Percentiles rank a stretch among this genome's conserved stretches.
Conservation (phyloP, 305 asterid genomes). For the Fraxinus albicans region DNA sequence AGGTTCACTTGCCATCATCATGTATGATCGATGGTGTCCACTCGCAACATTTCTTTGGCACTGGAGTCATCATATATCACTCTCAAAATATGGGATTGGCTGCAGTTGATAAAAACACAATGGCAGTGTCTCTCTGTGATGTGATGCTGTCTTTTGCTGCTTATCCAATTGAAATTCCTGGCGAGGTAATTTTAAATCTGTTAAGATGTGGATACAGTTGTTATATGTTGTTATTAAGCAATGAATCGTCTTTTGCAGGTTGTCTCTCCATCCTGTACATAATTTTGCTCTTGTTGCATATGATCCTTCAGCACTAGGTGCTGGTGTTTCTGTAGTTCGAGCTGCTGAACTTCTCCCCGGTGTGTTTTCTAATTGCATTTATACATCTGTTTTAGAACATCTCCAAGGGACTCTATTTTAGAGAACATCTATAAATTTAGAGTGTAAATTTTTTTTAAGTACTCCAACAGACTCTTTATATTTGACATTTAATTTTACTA, state of each 20-base stretch:
- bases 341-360: constrained; percentile 99
- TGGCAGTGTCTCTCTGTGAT: constrained; percentile 91
- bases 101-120: constrained; percentile 96
- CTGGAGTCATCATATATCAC: constrained; percentile 89
- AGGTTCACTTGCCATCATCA: constrained; percentile 97
- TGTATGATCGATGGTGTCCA: constrained; percentile 99
- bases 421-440: too few relatives aligned
- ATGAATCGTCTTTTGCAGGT: constrained; percentile 51
- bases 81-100: constrained; percentile 89
- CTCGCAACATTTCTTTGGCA: constrained; percentile 95
- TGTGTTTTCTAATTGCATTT: constrained; percentile 30
- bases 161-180: constrained; percentile 96
- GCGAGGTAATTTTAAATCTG: constrained; percentile 62
- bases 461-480: too few relatives aligned
- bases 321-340: constrained; percentile 79
- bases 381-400: constrained; percentile 3
- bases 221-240: constrained; percentile 19
- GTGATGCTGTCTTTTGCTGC: constrained; percentile 99
- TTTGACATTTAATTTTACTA: too few relatives aligned
- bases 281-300: constrained; percentile 96
- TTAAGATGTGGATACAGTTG: constrained; percentile 15
- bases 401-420: too few relatives aligned
- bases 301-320: constrained; percentile 86
- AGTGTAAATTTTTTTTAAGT: too few relatives aligned
- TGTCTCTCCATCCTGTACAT: constrained; percentile 96